Conservation (phyloP, 2,329 filamentous ascomycete species). For the Aspergillus novoparasiticus region DNA sequence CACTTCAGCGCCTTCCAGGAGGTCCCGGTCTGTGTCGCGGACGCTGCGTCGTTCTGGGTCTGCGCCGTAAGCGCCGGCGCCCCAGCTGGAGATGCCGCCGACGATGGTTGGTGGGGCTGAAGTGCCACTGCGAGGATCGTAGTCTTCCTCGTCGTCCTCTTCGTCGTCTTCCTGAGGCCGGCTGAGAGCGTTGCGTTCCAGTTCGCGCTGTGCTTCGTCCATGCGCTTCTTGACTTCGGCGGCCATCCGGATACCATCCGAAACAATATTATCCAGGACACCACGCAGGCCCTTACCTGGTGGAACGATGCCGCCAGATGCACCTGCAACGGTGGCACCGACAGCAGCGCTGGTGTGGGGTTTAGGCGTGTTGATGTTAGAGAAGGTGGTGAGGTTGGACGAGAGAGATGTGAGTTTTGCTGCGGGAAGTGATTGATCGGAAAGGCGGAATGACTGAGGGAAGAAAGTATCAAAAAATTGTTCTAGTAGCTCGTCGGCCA, state of each 20-base stretch:
- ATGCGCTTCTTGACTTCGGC: constrained; percentile 88
- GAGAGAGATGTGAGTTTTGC: constrained; percentile 54
- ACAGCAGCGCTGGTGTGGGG: constrained; percentile 41
- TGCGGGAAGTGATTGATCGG: constrained; percentile 60
- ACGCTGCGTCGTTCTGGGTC: constrained; percentile 62
- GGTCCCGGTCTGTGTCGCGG: constrained; percentile 57
- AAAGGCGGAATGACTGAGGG: constrained; percentile 86
- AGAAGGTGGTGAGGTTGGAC: constrained; percentile 82
- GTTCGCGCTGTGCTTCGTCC: constrained; percentile 91
- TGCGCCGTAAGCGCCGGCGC: constrained; percentile 49
- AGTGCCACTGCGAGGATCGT: constrained; percentile 43
- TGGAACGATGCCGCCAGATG: constrained; percentile 62
- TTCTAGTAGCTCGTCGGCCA: constrained; percentile 92
- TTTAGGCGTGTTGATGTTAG: constrained; percentile 62
- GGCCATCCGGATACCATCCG: constrained; percentile 93
- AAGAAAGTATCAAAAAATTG: constrained; percentile 98
- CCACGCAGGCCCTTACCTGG: constrained; percentile 78
- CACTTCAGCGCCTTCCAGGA: constrained; percentile 72
- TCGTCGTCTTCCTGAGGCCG: constrained; percentile 64
- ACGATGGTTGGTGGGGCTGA: constrained; percentile 31
- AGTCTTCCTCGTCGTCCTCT: constrained; percentile 70
- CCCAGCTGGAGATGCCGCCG: constrained; percentile 40
- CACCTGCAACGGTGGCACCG: constrained; percentile 48
- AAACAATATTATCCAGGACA: constrained; percentile 96
- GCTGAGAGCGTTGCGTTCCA: constrained; percentile 77